These are phyloP conservation scores for Lagerstroemia speciosa DNA, from an alignment of 345 rosid species.

Conservation along the genomic window DNA sequence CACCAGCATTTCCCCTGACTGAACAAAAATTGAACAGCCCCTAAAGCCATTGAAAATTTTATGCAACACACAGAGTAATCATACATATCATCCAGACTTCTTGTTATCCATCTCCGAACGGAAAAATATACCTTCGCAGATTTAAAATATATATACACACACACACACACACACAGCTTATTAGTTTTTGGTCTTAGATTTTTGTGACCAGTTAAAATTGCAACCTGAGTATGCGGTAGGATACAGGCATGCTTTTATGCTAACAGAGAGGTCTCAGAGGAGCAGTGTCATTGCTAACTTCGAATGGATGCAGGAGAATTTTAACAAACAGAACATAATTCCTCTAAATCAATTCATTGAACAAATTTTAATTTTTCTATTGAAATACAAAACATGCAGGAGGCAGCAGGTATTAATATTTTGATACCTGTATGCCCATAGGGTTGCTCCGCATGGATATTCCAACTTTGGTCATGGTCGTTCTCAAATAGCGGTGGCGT, in stretches of 20 bases:
- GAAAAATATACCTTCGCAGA: not conserved
- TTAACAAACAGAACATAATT: not conserved
- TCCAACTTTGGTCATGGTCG: slow-evolving; percentile 65
- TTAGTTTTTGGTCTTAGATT: too few relatives aligned
- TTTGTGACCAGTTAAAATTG: not conserved
- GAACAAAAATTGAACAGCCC: slow-evolving; percentile 14
- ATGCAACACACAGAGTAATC: not conserved
- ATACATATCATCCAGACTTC: not conserved
- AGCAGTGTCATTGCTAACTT: not conserved
- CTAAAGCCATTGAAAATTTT: not conserved
- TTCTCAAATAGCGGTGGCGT: slow-evolving; percentile 43
- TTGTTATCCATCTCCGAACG: not conserved
- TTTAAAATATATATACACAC: too few relatives aligned
- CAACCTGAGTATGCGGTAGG: not conserved
- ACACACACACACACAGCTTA: too few relatives aligned
- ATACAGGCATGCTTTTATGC: not conserved
- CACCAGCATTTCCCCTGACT: slow-evolving; percentile 42
- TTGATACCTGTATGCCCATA: slow-evolving; percentile 40
- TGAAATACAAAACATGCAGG: not conserved
- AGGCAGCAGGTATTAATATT: not conserved
- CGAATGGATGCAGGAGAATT: not conserved
- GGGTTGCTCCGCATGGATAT: slow-evolving; percentile 47
- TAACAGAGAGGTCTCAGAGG: not conserved
- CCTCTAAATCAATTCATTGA: not conserved
- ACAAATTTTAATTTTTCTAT: not conserved